Evolutionary conservation across 164 flowering plant genomes (phyloP), one percentile per base, ranked within the genome.

Genomic region (Vitis rupestris): DNA sequence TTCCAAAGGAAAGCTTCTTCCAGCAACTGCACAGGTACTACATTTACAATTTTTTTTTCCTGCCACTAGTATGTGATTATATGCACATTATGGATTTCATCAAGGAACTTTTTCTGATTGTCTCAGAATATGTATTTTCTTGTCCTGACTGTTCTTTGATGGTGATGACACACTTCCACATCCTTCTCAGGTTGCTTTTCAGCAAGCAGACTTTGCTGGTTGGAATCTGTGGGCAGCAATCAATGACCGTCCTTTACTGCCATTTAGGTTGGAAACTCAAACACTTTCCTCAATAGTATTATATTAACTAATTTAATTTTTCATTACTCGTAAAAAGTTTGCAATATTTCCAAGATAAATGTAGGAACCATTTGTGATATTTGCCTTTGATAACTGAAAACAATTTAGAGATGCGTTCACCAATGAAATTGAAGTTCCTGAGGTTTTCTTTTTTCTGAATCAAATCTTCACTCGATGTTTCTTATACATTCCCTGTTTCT

Each of bases 191-290:
- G 99, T 95, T 76, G 99, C 98, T 58, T 91, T 91, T 81, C 99
- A 93, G 79, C 92, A 95, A 83, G 99, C 99, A 19, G 99, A 95
- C 78, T 93, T 90, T 85, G 85, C 94, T 69, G 98, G 98, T 74
- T 95, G 98, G 99, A 95, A 95, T 83, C 69, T 95, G 23, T 95
- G 99, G 99, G 99, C 99, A 65, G 99, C 97, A 68, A 93, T 95
- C 70, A 95, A 91, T 74, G 85, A 82, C 73, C 90, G 94, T 10
- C 98, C 99, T 71, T 71, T 95, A 23, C 72, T 92, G 68, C 97
- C 99, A 57, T 94, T 94, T 73, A 94, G 97, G 99, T 94, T 71
- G 9, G 76, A 44, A 53, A 68, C 10, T 54, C 19, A 23, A 54
- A 30, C 62, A 6, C 59, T 16, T 51, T 11, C 6, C 3, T 52